phyloP scores from a whole-genome alignment of 495 filamentous ascomycete species.

The Aspergillus conjunctus region DNA sequence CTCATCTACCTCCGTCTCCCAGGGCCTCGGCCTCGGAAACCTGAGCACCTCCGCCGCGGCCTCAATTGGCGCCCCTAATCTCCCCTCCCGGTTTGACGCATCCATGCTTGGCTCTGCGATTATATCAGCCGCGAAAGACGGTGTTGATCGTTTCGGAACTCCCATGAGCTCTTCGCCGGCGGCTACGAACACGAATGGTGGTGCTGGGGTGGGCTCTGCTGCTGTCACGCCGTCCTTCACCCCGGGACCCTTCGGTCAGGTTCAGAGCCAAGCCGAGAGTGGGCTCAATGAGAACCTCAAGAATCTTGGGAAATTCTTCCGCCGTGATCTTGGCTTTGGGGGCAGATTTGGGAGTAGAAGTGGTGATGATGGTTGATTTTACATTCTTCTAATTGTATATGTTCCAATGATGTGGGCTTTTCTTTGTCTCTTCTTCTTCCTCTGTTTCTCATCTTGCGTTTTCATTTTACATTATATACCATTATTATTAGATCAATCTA shows the following conservation, averaged over 20 bases:
- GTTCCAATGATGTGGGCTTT: constrained; percentile 1
- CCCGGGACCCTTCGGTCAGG: constrained; percentile 10
- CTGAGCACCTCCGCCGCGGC: constrained; percentile 33
- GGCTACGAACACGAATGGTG: constrained; percentile 24
- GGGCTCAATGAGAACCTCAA: constrained; percentile 84
- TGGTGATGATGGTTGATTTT: constrained; percentile 36
- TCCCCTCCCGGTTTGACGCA: constrained; percentile 70
- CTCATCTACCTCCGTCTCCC: constrained; percentile 42
- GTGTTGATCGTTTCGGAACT: constrained; percentile 82
- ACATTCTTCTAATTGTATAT: not conserved
- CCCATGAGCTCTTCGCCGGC: constrained; percentile 39
- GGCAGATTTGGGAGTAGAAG: constrained; percentile 65
- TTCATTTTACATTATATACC: constrained; percentile 11
- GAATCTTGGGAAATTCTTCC: constrained; percentile 96
- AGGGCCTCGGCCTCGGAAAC: constrained; percentile 41
- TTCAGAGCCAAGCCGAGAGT: constrained; percentile 17
- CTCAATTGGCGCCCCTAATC: constrained; percentile 44
- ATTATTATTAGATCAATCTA: constrained; percentile 10
- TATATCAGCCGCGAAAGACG: constrained; percentile 86
- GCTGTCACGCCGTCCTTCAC: constrained; percentile 9
- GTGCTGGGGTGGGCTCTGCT: constrained; percentile 13
- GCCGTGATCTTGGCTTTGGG: constrained; percentile 82
- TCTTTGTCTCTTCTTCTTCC: not conserved
- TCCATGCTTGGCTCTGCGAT: constrained; percentile 67
- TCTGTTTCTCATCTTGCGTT: constrained; percentile 2